phyloP scores from a whole-genome alignment of 768 basidiomycete species.

The Boletus sp. region DNA sequence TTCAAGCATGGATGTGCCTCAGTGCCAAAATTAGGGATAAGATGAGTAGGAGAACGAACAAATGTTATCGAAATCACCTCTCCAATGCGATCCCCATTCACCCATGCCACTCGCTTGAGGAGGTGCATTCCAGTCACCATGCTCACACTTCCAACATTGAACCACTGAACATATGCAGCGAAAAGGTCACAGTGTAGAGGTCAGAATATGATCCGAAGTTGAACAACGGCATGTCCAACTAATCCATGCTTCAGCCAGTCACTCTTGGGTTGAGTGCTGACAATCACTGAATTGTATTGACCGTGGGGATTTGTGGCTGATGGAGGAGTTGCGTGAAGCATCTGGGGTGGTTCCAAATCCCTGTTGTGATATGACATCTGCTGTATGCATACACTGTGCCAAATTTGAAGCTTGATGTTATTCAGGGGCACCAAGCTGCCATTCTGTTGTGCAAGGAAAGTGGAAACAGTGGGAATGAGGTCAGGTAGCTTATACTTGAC shows the following conservation, averaged over 20 bases:
- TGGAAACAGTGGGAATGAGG: not conserved
- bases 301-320: not conserved
- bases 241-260: not conserved
- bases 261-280: not conserved
- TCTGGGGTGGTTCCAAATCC: not conserved
- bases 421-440: not conserved
- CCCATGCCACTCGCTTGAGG: not conserved
- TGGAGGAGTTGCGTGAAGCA: not conserved
- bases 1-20: not conserved
- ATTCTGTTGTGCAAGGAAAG: not conserved
- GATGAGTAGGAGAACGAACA: not conserved
- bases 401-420: not conserved
- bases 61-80: not conserved
- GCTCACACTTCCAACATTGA: not conserved
- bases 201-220: not conserved
- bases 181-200: not conserved
- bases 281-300: not conserved
- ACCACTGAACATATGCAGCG: not conserved
- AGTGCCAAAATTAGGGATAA: not conserved
- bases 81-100: not conserved
- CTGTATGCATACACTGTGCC: not conserved
- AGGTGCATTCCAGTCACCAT: not conserved
- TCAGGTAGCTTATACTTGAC: not conserved
- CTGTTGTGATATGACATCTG: not conserved
- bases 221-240: not conserved